A percentile compares a stretch with the other conserved stretches of the same genome.
Conservation (phyloP, 2,329 filamentous ascomycete genomes). For the Exserohilum turcica region DNA sequence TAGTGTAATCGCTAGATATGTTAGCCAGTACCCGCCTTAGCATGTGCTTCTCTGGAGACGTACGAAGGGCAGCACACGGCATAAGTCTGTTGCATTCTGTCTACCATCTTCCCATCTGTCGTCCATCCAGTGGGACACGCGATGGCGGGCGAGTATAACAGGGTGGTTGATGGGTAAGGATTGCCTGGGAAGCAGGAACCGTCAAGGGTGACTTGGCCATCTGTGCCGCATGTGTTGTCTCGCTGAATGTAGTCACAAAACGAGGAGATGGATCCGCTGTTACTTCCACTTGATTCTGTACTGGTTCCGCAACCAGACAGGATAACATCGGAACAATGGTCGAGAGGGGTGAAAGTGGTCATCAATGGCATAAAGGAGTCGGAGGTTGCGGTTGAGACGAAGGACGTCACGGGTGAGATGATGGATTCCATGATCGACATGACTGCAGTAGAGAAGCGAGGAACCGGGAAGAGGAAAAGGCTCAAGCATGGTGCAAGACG, state of each 20-base stretch:
- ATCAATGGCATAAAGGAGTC: background rate
- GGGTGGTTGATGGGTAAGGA: background rate
- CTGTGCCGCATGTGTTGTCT: conserved; percentile 1
- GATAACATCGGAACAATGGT: background rate
- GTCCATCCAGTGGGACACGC: background rate
- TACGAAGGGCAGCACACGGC: conserved; percentile 6
- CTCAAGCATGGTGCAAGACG: background rate
- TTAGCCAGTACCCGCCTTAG: background rate
- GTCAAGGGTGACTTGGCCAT: background rate
- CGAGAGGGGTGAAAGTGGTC: conserved; percentile 1
- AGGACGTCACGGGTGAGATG: background rate
- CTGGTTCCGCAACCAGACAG: background rate
- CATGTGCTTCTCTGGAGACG: background rate
- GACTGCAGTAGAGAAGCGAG: background rate
- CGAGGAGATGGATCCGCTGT: too few relatives aligned
- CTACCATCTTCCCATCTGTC: background rate
- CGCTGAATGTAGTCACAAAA: conserved; percentile 1
- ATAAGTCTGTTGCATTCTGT: background rate
- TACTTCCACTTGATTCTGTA: too few relatives aligned
- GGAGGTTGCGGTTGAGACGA: background rate
- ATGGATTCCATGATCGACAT: too few relatives aligned
- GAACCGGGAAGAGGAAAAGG: background rate
- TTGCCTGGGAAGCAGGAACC: conserved; percentile 3
- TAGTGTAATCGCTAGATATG: background rate
- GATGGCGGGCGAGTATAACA: background rate